Evolutionary conservation across 352 stramenopile species (phyloP).

Genomic region (Peronospora tabacina): DNA sequence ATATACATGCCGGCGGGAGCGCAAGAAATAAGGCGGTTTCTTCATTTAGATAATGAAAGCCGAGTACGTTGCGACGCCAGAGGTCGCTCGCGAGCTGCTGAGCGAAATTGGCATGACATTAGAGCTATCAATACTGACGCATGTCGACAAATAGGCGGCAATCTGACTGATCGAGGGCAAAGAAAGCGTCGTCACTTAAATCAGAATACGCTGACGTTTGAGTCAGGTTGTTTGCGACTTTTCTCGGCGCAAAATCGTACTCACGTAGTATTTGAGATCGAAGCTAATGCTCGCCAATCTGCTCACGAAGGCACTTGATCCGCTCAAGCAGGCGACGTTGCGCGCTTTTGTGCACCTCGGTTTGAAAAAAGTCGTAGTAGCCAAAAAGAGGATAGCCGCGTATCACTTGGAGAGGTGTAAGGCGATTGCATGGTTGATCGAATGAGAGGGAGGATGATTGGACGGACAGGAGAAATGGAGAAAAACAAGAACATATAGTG

Average conservation of each 20-base stretch:
- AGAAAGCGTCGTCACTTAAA: not conserved
- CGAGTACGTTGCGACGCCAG: not conserved
- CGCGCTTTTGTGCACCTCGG: conserved; percentile 16
- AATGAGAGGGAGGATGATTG: too few species aligned
- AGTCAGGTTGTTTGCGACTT: not conserved
- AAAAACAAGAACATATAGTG: too few species aligned
- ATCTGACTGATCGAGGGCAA: not conserved
- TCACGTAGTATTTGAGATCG: not conserved
- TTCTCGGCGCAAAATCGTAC: not conserved
- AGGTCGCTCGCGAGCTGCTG: not conserved
- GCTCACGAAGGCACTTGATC: not conserved
- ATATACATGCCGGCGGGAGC: not conserved
- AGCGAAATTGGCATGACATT: not conserved
- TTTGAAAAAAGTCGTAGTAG: too few species aligned
- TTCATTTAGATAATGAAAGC: not conserved
- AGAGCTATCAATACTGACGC: not conserved
- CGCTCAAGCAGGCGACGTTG: not conserved
- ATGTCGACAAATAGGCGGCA: not conserved
- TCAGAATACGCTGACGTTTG: not conserved
- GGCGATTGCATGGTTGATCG: too few species aligned
- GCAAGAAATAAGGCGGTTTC: not conserved
- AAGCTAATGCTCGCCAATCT: not conserved
- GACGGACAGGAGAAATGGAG: too few species aligned
- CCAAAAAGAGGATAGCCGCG: too few species aligned
- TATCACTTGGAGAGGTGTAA: too few species aligned